phyloP scores from a whole-genome alignment of 169 alveolate genomes.

The Eimeria falciformis region DNA sequence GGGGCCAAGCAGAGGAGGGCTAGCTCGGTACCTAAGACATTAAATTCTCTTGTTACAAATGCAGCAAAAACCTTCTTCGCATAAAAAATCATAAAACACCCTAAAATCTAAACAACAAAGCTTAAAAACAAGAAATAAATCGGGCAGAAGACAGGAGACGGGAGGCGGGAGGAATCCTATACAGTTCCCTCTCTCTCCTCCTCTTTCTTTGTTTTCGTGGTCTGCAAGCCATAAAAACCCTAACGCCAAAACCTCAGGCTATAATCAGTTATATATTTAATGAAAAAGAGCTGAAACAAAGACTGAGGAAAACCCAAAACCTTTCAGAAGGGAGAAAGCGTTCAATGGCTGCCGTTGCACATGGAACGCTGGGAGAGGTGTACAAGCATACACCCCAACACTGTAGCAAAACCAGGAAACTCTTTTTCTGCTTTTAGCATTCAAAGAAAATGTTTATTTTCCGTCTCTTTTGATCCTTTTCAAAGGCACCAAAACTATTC shows the following conservation, averaged over 20 bases:
- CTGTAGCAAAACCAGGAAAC: constrained; percentile 28
- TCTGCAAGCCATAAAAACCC: not conserved
- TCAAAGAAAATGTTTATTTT: not conserved
- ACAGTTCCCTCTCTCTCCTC: constrained; percentile 5
- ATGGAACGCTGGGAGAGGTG: constrained; percentile 65
- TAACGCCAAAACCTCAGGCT: not conserved
- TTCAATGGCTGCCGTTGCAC: constrained; percentile 69
- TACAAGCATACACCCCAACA: constrained; percentile 67
- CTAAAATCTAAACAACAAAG: constrained; percentile 47
- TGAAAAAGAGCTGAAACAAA: not conserved
- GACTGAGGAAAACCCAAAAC: not conserved
- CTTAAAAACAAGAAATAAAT: constrained; percentile 6
- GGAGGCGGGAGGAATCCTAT: constrained; percentile 42
- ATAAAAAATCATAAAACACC: not conserved
- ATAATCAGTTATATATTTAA: not conserved
- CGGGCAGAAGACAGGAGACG: constrained; percentile 70
- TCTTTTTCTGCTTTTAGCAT: not conserved
- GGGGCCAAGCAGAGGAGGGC: constrained; percentile 1
- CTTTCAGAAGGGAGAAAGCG: not conserved
- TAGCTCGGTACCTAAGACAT: not conserved
- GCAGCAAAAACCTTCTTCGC: constrained; percentile 19
- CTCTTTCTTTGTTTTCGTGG: not conserved
- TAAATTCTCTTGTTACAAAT: not conserved
- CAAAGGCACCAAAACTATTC: not conserved
- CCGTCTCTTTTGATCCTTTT: not conserved